Evolutionary conservation across 495 filamentous ascomycete species (phyloP).

Genomic region (Chaetomium cochliodes): DNA sequence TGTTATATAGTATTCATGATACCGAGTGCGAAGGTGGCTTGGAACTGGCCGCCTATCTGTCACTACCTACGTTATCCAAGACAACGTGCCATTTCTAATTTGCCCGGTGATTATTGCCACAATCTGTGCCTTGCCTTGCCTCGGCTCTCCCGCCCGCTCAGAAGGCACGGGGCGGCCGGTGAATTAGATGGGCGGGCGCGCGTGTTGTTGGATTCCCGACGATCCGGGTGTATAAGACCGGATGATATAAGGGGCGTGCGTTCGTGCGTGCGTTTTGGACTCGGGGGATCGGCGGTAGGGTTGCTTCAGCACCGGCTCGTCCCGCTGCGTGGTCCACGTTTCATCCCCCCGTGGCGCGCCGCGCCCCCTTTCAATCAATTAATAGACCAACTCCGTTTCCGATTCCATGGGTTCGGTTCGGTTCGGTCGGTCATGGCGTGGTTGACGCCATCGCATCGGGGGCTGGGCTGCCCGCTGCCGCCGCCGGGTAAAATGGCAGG

Average conservation of each 20-base stretch:
- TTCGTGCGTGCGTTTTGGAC: background rate
- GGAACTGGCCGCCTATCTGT: background rate
- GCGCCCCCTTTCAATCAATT: no score
- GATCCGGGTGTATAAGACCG: background rate
- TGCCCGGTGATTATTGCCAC: background rate
- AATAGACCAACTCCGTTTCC: background rate
- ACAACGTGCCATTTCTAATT: background rate
- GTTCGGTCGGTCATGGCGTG: background rate
- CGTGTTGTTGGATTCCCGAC: background rate
- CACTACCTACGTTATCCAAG: background rate
- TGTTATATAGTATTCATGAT: background rate
- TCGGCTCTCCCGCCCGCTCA: no score
- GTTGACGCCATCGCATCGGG: slow-evolving; percentile 3
- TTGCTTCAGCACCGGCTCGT: slow-evolving; percentile 8
- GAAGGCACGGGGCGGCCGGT: no score
- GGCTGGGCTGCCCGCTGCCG: no score
- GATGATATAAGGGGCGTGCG: background rate
- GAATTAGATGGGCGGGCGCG: no score
- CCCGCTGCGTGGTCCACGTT: background rate
- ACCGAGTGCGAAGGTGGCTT: background rate
- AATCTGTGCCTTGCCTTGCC: background rate
- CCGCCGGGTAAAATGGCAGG: background rate
- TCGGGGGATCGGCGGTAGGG: background rate
- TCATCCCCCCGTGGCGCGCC: background rate
- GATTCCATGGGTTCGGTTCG: background rate